Base-by-base conservation (phyloP, 1,284 basidiomycete genomes). In the Melampsora occidentalis region DNA sequence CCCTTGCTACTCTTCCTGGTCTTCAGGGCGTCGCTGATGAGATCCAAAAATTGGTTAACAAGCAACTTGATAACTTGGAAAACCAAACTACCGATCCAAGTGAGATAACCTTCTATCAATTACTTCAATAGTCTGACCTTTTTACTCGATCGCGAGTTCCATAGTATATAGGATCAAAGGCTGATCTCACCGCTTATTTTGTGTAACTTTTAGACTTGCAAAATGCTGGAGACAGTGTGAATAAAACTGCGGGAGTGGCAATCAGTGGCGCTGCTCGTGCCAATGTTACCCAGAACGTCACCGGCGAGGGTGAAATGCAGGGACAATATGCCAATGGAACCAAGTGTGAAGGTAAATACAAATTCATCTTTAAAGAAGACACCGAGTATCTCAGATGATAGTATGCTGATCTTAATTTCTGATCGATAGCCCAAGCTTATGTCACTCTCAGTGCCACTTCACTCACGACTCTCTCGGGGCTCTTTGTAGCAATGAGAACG, bases 361-460 rank as follows among this genome's bases (percentile, higher is more conserved):
- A n/a, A 42, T 61, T 25, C n/a, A 18, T 61, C 9, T 18, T 70
- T 3, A 28, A 20, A 35, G 12, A 22, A 10, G 31, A 31, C 33
- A 33, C 18, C 25, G 46, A 25, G 12, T 66, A 20, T 42, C 12
- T 25, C 22, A 46, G 46, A 6, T 16, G 59, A 39, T 12, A 49
- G 22, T 31, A 33, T 22, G 20, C 57, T 49, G 57, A 25, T n/a
- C 25, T 72, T 49, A 33, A 42, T 35, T 9, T 22, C 7, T 57
- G n/a, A 31, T 48, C 2, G 39, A 53, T 64, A 73, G 71, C 35
- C 39, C 39, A 73, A 35, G 63, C 49, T 9, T 73, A 73, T 67
- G 48, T 73, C 28, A 67, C 64, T n/a, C 71, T 73, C 42, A 66
- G 63, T 18, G 71, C 71, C 5, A 73, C 71, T 22, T 73, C 71